Evolutionary conservation across 176 grass and related monocot genomes (phyloP).

Genomic region (Juncus effusus): DNA sequence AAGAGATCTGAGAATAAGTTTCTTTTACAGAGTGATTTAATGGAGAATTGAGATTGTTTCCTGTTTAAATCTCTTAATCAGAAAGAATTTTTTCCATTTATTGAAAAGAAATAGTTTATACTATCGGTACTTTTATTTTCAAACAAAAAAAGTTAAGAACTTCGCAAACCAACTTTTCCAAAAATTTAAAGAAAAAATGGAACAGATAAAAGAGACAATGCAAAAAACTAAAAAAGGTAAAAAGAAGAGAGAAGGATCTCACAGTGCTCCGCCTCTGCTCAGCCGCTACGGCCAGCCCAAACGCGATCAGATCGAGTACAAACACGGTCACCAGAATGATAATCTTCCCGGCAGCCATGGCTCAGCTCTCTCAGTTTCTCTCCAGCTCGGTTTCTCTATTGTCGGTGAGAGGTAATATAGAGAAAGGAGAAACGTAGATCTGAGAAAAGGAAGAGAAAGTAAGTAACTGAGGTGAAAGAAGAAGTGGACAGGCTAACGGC

Average conservation of each 20-base stretch:
- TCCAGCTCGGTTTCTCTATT: slow-evolving; percentile 6
- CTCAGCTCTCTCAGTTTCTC: slow-evolving; percentile 16
- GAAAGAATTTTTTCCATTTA: too few species aligned
- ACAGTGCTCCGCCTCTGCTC: slow-evolving; percentile 89
- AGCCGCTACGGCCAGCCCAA: slow-evolving; percentile 81
- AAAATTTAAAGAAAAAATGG: background rate
- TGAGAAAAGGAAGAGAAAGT: background rate
- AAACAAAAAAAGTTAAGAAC: too few species aligned
- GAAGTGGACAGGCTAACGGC: slow-evolving; percentile 16
- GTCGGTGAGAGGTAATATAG: slow-evolving; percentile 18
- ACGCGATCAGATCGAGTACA: slow-evolving; percentile 70
- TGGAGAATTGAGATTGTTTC: too few species aligned
- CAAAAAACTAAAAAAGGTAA: background rate
- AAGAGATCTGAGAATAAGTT: background rate
- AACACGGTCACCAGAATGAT: slow-evolving; percentile 59
- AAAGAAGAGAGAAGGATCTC: background rate
- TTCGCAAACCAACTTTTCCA: background rate
- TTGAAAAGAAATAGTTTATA: too few species aligned
- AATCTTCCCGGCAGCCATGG: slow-evolving; percentile 29
- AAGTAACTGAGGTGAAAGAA: background rate
- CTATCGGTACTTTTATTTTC: too few species aligned
- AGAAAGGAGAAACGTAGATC: slow-evolving; percentile 5
- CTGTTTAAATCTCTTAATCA: too few species aligned
- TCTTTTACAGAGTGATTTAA: too few species aligned
- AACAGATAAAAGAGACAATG: background rate